A percentile compares a stretch with the other conserved stretches of the same genome.
Evolutionary conservation across 768 basidiomycete species (phyloP).

Genomic region (Auriscalpium vulgare): DNA sequence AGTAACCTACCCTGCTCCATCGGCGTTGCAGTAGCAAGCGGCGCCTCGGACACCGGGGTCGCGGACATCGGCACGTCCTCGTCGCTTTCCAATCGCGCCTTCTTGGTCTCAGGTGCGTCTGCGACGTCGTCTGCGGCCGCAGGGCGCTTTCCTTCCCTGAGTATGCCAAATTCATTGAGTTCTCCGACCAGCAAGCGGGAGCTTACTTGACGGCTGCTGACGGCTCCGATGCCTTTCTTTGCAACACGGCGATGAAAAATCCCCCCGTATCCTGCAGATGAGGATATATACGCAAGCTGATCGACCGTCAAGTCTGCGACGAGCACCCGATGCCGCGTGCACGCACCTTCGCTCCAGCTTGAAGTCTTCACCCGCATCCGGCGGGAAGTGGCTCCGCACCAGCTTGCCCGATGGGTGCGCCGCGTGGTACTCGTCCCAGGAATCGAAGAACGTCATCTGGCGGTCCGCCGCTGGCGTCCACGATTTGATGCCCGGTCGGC

Average conservation of each 20-base stretch:
- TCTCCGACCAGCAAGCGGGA: neutral
- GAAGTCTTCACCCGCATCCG: conserved; percentile 48
- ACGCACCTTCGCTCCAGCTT: conserved; percentile 69
- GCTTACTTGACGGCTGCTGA: neutral
- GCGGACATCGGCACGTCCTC: conserved; percentile 14
- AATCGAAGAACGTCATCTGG: conserved; percentile 40
- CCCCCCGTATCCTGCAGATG: conserved; percentile 96
- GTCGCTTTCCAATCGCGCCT: conserved; percentile 32
- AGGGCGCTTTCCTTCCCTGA: conserved; percentile 41
- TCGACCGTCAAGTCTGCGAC: neutral
- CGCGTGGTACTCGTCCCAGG: conserved; percentile 52
- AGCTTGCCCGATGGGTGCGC: conserved; percentile 46
- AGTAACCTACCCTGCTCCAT: conserved; percentile 3
- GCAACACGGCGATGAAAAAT: conserved; percentile 91
- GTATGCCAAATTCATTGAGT: conserved; percentile 1
- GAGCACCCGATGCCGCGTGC: neutral
- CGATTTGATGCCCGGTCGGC: conserved; percentile 62
- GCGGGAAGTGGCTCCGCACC: conserved; percentile 72
- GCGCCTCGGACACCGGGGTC: too few relatives aligned
- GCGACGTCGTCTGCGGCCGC: conserved; percentile 34
- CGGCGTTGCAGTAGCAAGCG: neutral
- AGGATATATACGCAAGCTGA: conserved; percentile 83
- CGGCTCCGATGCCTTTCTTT: conserved; percentile 31
- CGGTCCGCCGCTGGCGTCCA: conserved; percentile 75
- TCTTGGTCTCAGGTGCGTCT: conserved; percentile 43